Evolutionary conservation across 192 early-diverging fungal species (phyloP), one percentile per base, ranked within the genome.

Genomic region (Dissophora globulifera): DNA sequence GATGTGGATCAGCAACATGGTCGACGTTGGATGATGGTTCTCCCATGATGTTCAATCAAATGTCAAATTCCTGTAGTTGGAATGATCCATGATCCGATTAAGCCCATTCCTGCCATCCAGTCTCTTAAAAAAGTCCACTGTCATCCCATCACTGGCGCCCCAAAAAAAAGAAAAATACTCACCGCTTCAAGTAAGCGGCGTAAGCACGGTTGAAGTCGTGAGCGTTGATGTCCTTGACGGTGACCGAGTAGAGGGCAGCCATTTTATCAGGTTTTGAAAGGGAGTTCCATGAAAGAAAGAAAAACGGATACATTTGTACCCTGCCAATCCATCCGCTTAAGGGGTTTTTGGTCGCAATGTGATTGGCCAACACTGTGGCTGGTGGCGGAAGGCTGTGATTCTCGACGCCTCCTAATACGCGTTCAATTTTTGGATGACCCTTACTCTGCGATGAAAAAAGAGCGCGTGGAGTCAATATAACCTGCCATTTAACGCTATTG

Each of bases 131-230:
- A n/a, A n/a, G n/a, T n/a, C n/a, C n/a, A n/a, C n/a, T 38, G 35
- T 47, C 29, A 47, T 7, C 48, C 29, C n/a, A 48, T 32, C 27
- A 26, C 22, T 30, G 20, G 8, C 10, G 11, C 31, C 15, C 1
- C 6, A 30, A 41, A 58, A 15, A 56, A 11, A 32, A 45, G 35
- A 22, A 19, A 50, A 49, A 49, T 30, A 76, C 72, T 76, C 72
- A 76, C 78, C 93, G 91, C 93, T 98, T 99, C 78, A 99, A 88
- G 91, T 99, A 96, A 71, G 94, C 98, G 79, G 98, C 94, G 84
- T 98, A 98, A 61, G 98, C 94, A 86, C 93, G 93, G 85, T 98
- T 92, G 87, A 98, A 98, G 56, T 87, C 92, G 83, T 96, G 94
- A 56, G 96, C 82, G 84, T 86, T 86, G 65, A 99, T 96, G 91